Conservation (phyloP, 2,329 filamentous ascomycete species). For the Fusarium torreyae region DNA sequence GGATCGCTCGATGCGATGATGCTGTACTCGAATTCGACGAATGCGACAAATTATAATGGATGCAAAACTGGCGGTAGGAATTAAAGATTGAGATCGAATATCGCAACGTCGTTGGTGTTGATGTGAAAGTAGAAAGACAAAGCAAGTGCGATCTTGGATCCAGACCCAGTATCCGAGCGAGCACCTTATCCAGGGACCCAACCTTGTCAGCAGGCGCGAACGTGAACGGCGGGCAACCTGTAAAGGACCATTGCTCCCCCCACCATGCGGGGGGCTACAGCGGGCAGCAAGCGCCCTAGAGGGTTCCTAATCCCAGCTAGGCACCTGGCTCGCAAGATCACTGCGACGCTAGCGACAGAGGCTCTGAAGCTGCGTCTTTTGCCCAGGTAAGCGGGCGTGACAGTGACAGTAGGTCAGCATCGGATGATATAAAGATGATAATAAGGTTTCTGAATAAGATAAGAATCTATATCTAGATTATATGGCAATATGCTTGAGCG, state of each 20-base stretch:
- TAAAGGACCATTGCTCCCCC: conserved; percentile 35
- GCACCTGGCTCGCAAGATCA: conserved; percentile 38
- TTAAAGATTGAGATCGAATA: not conserved
- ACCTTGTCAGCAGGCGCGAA: conserved; percentile 34
- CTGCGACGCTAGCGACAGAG: conserved; percentile 25
- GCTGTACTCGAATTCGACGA: not conserved
- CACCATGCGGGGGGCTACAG: conserved; percentile 41
- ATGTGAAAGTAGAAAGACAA: conserved; percentile 30
- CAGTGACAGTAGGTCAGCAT: not conserved
- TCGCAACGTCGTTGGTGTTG: conserved; percentile 10
- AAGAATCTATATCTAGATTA: not conserved
- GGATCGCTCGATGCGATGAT: not conserved
- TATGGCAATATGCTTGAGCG: not conserved
- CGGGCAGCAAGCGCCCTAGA: conserved; percentile 27
- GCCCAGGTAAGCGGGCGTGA: conserved; percentile 11
- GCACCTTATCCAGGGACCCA: conserved; percentile 37
- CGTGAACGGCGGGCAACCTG: conserved; percentile 28
- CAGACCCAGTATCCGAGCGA: conserved; percentile 13
- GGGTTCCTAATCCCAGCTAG: conserved; percentile 37
- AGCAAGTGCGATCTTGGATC: conserved; percentile 28
- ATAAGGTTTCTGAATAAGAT: conserved; percentile 7
- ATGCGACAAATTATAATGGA: not conserved
- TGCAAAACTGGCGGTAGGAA: not conserved
- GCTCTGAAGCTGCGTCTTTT: not conserved
- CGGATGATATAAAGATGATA: conserved; percentile 1